Evolutionary conservation across 371 early-diverging fungal species (phyloP), one percentile per base, ranked within the genome.

Genomic region (Syncephalastrum racemosum): DNA sequence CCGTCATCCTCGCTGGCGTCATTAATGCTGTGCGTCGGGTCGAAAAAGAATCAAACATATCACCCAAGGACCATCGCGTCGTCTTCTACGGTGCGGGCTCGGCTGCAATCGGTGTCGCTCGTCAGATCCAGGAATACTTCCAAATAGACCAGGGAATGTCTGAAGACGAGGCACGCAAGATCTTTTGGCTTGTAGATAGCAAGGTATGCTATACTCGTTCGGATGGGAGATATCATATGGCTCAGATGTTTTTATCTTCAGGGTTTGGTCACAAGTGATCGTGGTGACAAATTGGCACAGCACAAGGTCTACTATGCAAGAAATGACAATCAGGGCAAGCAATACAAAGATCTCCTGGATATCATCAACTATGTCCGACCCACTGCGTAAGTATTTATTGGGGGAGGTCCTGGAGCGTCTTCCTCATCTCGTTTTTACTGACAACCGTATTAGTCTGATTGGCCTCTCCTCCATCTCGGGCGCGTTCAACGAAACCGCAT

Each of bases 71-170:
- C 16, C 95, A 94, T 67, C 85, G 90, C 51, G 84, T 96, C 60
- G 81, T 96, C 39, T 95, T 96, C 71, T 87, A 84, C 61, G 94
- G 94, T 16, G 92, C 94, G 27, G 94, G 94, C 15, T 86, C 87
- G 3, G 95, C 95, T 8, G 95, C 89, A 23, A 88, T 94, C 48
- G 96, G 95, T 47, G 94, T 96, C 12, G 94, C 95, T 53, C 84
- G 79, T 59, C 93, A 92, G 64, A 80, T 94, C 50, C 75, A 85
- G 46, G 87, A 88, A 2, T 90, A 91, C 72, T 88, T 95, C 68
- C 66, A 86, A 16, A 63, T 68, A 54, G 89, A 87, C 53, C 78
- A 79, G 60, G 73, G 70, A 4, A 79, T 92, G 69, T 49, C 83
- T 1, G 89, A 88, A 62, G 88, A 88, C 12, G 68, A 90, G 60